Base-by-base conservation (phyloP, 495 filamentous ascomycete species). In the Cetradonia linearis region DNA sequence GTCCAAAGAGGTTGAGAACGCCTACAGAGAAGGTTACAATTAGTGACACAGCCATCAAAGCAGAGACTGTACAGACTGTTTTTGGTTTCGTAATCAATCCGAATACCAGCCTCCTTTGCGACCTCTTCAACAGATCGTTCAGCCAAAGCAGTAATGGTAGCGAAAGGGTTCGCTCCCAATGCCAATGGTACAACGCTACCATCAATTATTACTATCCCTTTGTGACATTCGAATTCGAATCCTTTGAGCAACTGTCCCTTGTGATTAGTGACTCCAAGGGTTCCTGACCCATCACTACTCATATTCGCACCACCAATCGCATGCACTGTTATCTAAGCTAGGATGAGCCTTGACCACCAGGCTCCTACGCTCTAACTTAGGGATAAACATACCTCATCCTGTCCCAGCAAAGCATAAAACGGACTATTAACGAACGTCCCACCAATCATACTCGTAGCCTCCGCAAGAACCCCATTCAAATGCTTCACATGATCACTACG, bases 301-400 rank as follows among this genome's bases (percentile, higher is more conserved):
- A 50, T 50, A 31, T 50, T 50, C n/a, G 48, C 48, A 50, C 48
- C 48, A 28, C 48, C 48, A 50, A 50, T 50, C 18, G 48, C 48
- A 27, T 50, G 48, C 3, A 50, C 48, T 16, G 48, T 50, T 11
- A 50, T 50, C 48, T 50, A 11, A 5, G 20, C 8, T 8, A 7
- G n/a, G n/a, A 11, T 53, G 20, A 52, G 49, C 9, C 30, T 2
- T 31, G 31, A 33, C 16, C 5, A 13, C 30, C 16, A 31, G 11
- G 14, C 8, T 31, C 10, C 28, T 53, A n/a, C 5, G 10, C 18
- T 23, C 27, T 33, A n/a, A 53, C 14, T 31, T 33, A 3, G 49
- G 33, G n/a, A 16, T 10, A 34, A 53, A 53, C 30, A 33, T 33
- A 53, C 30, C 31, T 53, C 49, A 53, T 33, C 28, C 18, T 33